These are phyloP conservation scores for Blastobotrys peoriensis DNA, from an alignment of 805 yeast species.

Conservation along the genomic window DNA sequence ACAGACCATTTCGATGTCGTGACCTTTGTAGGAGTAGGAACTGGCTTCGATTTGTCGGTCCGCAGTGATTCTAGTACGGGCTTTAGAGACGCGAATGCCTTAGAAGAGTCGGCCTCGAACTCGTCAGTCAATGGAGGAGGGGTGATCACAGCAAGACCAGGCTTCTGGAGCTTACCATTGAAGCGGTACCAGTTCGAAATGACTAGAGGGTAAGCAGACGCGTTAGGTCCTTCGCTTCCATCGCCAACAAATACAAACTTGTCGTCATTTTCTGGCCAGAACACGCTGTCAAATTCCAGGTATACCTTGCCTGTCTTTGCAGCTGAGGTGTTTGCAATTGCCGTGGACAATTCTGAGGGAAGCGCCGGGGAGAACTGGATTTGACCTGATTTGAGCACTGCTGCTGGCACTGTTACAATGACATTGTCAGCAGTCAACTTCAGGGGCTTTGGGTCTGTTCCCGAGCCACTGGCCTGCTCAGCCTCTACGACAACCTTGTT, in stretches of 20 bases:
- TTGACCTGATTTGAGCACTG: conserved; percentile 18
- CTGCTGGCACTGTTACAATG: conserved; percentile 24
- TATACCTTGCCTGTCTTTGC: conserved; percentile 57
- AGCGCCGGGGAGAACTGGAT: conserved; percentile 9
- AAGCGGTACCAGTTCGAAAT: conserved; percentile 54
- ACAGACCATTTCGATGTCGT: conserved; percentile 56
- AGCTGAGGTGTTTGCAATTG: neutral
- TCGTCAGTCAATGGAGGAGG: conserved; percentile 65
- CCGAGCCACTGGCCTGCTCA: neutral
- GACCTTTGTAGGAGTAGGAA: conserved; percentile 36
- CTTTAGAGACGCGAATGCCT: conserved; percentile 20
- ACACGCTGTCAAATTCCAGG: conserved; percentile 55
- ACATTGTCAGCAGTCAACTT: conserved; percentile 5
- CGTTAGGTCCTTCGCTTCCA: conserved; percentile 38
- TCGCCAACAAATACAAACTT: conserved; percentile 45
- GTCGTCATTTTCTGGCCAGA: conserved; percentile 55
- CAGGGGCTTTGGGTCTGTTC: neutral
- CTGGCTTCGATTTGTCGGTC: conserved; percentile 21
- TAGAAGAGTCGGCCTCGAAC: conserved; percentile 39
- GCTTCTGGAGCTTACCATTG: conserved; percentile 32
- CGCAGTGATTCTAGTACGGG: conserved; percentile 21
- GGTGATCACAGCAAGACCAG: conserved; percentile 55
- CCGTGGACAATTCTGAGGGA: neutral
- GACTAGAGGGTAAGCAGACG: conserved; percentile 41
- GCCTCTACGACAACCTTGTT: neutral